Base-by-base conservation (phyloP, 305 asterid species). In the Solanum hybrid region DNA sequence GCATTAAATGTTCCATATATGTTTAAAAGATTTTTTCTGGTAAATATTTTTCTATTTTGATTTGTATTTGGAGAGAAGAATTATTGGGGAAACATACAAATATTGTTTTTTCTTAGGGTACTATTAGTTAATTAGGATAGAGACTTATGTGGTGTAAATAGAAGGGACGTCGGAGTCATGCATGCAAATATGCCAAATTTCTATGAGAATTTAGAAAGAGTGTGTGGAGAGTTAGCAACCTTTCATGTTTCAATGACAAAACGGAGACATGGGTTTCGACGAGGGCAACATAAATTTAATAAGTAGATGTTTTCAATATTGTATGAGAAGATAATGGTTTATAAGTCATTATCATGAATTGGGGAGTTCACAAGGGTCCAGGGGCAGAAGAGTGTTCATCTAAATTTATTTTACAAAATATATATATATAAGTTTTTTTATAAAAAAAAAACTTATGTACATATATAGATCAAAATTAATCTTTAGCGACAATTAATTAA, bases 1-100 rank as follows among this genome's bases (percentile, higher is more conserved):
- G 96, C 91, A 93, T 93, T 95, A 56, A 92, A 86, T 93, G 93
- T 89, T 51, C 20, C 46, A 37, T 77, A 72, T 12, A 85, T 60
- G 81, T 42, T 82, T 6, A 20, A 7, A 26, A 5, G 29, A n/a
- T 66, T 9, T 2, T n/a, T n/a, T 72, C 17, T 35, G 35, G 71
- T 26, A 17, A 73, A 76, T 16, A 36, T 13, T 24, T 80, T 80
- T 80, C 69, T 26, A 80, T n/a, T 82, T 82, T 36, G 32, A 5
- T 2, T 16, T 51, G 66, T 16, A 11, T 37, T 82, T 82, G 40
- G 32, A 5, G 40, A 82, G 17, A 82, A 82, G 72, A 24, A 82
- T 82, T 27, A 82, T 46, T 82, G 87, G 29, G 40, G 11, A 75
- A 29, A 17, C 40, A 29, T 16, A 17, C 36, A 82, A 82, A 46